Conservation (phyloP, 345 rosid genomes). For the Syzygium grande region DNA sequence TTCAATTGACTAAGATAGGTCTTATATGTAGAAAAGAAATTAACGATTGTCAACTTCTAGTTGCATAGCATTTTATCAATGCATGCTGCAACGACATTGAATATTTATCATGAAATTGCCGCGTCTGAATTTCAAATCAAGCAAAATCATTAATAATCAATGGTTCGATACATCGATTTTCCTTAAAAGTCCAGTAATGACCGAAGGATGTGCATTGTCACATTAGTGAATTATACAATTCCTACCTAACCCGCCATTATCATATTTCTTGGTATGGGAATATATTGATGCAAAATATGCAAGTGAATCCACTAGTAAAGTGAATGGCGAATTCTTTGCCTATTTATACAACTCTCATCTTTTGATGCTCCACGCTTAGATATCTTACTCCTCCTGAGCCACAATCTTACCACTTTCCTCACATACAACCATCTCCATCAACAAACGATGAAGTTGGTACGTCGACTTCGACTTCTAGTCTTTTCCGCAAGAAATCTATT, state of each 20-base stretch:
- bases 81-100: background rate
- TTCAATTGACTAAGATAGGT: background rate
- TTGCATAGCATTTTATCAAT: background rate
- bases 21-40: background rate
- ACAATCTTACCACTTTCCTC: background rate
- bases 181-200: background rate
- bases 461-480: no score
- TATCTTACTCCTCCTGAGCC: background rate
- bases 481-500: no score
- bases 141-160: background rate
- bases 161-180: background rate
- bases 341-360: background rate
- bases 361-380: background rate
- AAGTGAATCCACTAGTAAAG: background rate
- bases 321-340: no score
- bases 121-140: background rate
- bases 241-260: background rate
- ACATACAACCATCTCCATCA: no score
- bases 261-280: background rate
- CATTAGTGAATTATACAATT: background rate
- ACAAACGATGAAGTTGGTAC: no score
- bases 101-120: background rate
- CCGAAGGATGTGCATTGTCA: background rate
- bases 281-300: background rate
- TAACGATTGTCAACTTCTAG: background rate